Evolutionary conservation across 78 protist genomes (phyloP).

Genomic region (Emiliania huxleyi): DNA sequence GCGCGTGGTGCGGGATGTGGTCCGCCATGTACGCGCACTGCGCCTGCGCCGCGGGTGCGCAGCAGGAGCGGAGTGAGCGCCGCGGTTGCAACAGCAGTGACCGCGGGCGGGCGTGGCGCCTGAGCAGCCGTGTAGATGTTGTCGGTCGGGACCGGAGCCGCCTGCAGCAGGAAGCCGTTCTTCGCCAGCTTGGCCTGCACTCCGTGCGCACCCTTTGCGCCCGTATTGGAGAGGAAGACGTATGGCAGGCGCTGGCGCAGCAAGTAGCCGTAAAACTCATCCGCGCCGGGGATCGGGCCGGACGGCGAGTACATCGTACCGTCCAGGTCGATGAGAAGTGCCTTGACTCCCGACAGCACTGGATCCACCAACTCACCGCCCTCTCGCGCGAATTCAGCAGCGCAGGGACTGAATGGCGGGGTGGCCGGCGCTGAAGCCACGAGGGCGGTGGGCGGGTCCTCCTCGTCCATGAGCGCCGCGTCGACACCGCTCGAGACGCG

Average conservation of each 20-base stretch:
- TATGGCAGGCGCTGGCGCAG: background rate
- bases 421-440: too few relatives aligned
- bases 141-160: background rate
- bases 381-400: too few relatives aligned
- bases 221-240: background rate
- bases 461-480: background rate
- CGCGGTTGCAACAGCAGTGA: too few relatives aligned
- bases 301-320: background rate
- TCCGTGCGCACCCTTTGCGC: background rate
- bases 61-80: too few relatives aligned
- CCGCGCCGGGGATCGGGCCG: background rate
- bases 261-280: background rate
- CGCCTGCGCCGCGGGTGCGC: slow-evolving; percentile 5
- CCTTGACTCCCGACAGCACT: background rate
- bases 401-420: too few relatives aligned
- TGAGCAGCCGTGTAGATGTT: background rate
- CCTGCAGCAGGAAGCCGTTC: background rate
- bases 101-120: too few relatives aligned
- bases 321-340: background rate
- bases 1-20: background rate
- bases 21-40: background rate
- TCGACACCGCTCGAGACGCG: background rate
- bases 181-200: background rate
- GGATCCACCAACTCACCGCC: background rate
- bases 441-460: background rate